Evolutionary conservation across 1,139 yeast species (phyloP), one percentile per base, ranked within the genome.

Genomic region (Geotrichum phurueaensis): DNA sequence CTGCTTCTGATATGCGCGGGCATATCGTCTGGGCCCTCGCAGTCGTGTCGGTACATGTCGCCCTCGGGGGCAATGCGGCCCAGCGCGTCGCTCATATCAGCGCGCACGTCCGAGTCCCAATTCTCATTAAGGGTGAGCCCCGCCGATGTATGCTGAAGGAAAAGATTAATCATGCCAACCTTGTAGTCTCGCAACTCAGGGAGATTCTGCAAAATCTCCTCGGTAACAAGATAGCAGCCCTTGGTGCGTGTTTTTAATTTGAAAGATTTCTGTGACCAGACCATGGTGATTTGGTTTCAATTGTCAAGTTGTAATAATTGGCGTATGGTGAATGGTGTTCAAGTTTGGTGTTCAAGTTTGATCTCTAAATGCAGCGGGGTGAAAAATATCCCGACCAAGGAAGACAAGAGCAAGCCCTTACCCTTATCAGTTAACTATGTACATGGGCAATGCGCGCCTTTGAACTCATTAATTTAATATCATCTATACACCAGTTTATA

Each of bases 11-110:
- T 83, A 71, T 88, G 96, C 0, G 91, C 89, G 1, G 94, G 89
- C 89, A 87, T 86, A 71, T 88, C 95, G 70, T 88, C 94, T 1
- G 87, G 82, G 20, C 80, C 96, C 72, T 88, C 96, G 62, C 85
- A 92, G 51, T 79, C 81, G 69, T 87, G 94, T 51, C 82, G 74
- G 67, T 84, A 85, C 68, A 66, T 68, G 62, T 80, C 83, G 55
- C 86, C 85, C 69, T 87, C 94, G 0, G 96, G 96, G 1, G 83
- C 89, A 62, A 87, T 76, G 60, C 83, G 76, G 67, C 84, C 86
- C 66, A 88, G 74, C 0, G 87, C 81, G 39, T 80, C 78, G 18
- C 80, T 78, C 87, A 88, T 80, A 69, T 88, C 96, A 2, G 72
- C 74, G 61, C 92, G 79, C 9, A 88, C 95, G 70, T 86, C 92